Percentiles rank a stretch among this genome's conserved stretches.
phyloP scores from a whole-genome alignment of 257 asterid species.

The Ilex asprella region DNA sequence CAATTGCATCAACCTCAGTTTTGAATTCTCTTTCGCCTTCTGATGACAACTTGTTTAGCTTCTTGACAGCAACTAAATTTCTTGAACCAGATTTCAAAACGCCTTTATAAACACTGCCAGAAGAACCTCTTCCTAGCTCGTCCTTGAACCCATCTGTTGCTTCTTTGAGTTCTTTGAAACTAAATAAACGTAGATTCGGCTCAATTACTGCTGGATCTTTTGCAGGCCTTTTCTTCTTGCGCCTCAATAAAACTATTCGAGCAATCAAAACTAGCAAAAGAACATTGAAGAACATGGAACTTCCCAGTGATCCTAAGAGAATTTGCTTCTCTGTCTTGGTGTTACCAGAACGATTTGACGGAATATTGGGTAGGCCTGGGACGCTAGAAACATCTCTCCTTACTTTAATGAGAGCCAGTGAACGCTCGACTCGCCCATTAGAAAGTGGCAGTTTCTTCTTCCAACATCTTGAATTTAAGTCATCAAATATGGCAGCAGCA shows the following conservation, averaged over 20 bases:
- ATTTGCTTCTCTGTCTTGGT: slow-evolving; percentile 3
- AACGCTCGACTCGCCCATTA: slow-evolving; percentile 21
- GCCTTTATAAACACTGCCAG: slow-evolving; percentile 27
- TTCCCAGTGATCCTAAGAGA: slow-evolving; percentile 11
- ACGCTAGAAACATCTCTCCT: slow-evolving; percentile 6
- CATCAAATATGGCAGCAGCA: slow-evolving; percentile 22
- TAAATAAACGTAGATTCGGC: slow-evolving; percentile 14
- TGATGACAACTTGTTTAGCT: slow-evolving; percentile 16
- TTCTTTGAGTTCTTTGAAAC: slow-evolving; percentile 16
- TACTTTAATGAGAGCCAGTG: slow-evolving; percentile 23
- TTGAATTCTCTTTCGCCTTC: slow-evolving; percentile 28
- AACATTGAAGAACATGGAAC: slow-evolving; percentile 13
- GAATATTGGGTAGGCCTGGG: too few species aligned
- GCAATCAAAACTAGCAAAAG: slow-evolving; percentile 2
- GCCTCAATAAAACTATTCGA: background rate
- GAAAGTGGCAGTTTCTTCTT: slow-evolving; percentile 34
- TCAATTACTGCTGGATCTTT: background rate
- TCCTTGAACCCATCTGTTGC: slow-evolving; percentile 26
- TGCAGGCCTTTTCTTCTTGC: background rate
- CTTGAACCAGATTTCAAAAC: background rate
- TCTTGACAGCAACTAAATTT: slow-evolving; percentile 21
- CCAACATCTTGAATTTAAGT: slow-evolving; percentile 20
- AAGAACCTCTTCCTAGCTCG: slow-evolving; percentile 30
- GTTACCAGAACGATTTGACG: background rate
- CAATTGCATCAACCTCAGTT: slow-evolving; percentile 30